These are phyloP conservation scores for Xylariaceae sp. DNA, from an alignment of 2,329 filamentous ascomycete genomes.

Conservation along the genomic window DNA sequence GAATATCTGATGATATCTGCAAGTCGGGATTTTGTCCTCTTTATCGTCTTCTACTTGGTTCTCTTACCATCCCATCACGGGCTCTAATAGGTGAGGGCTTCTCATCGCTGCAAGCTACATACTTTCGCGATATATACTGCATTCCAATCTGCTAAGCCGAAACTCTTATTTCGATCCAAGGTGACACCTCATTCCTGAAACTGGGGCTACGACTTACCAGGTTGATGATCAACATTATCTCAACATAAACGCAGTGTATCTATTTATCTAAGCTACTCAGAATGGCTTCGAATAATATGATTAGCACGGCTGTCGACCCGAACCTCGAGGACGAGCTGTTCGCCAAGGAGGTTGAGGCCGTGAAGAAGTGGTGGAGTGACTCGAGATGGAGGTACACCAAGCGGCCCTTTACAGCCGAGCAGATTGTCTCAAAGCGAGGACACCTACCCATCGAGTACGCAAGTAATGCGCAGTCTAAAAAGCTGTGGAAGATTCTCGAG, in stretches of 20 bases:
- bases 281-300: constrained; percentile 70
- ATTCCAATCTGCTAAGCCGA: constrained; percentile 6
- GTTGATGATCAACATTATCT: neutral
- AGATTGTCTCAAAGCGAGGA: constrained; percentile 94
- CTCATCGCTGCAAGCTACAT: neutral
- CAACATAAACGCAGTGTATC: neutral
- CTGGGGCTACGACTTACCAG: neutral
- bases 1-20: neutral
- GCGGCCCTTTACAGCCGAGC: constrained; percentile 91
- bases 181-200: neutral
- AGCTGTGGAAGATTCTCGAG: constrained; percentile 92
- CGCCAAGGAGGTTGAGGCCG: constrained; percentile 80
- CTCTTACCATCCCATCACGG: neutral
- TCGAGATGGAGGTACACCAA: constrained; percentile 92
- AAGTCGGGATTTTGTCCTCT: neutral
- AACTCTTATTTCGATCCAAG: neutral
- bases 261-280: constrained; percentile 32
- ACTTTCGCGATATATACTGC: constrained; percentile 12
- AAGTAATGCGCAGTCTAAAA: constrained; percentile 87
- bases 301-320: constrained; percentile 61
- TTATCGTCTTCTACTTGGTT: neutral
- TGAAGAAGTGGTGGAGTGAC: constrained; percentile 94
- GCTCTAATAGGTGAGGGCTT: neutral
- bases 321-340: constrained; percentile 70
- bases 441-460: constrained; percentile 90